Base-by-base conservation (phyloP, 2,329 filamentous ascomycete genomes). In the Hymenotorrendiella dingleyae region DNA sequence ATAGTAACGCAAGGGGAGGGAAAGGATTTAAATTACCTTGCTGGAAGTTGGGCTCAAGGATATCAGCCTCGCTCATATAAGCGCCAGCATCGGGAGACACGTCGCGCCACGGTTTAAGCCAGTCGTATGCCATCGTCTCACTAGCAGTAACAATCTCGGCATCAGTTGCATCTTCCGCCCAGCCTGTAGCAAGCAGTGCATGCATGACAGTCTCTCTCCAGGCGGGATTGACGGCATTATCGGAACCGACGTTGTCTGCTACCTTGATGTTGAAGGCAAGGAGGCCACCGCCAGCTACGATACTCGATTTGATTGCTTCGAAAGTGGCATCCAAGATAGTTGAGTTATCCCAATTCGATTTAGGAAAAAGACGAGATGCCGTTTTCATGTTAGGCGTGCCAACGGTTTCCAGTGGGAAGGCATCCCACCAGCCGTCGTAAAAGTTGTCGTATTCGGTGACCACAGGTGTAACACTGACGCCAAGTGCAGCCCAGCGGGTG, bases 41-140 rank as follows among this genome's bases (percentile, higher is more conserved):
- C 9, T 47, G 61, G 55, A 64, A 72, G 34, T 67, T 50, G 0
- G 61, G 60, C 56, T 71, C 63, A 26, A 58, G 58, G 39, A 70
- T 66, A 56, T 73, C 66, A 3, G 66, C 71, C 58, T 77, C 72
- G 49, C 71, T 73, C 63, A 70, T 63, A 55, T 73, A 73, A 1
- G 64, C 60, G 4, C 66, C 69, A 4, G 62, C 58, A 3, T 61
- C 62, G 0, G 46, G 46, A 6, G 46, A 41, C 16, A 48, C 38
- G 4, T 24, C 46, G 4, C 46, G 23, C 43, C 42, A 49, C n/a
- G 39, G 43, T 21, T 39, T 41, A 43, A 55, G 46, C 43, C 41
- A 52, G 7, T 46, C 26, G 19, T 35, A 35, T 9, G 50, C 52
- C 7, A 55, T 20, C 6, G 36, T 45, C 0, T 62, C 55, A 0